Base-by-base conservation (phyloP, 2,329 filamentous ascomycete genomes). In the Trichoderma sp. region DNA sequence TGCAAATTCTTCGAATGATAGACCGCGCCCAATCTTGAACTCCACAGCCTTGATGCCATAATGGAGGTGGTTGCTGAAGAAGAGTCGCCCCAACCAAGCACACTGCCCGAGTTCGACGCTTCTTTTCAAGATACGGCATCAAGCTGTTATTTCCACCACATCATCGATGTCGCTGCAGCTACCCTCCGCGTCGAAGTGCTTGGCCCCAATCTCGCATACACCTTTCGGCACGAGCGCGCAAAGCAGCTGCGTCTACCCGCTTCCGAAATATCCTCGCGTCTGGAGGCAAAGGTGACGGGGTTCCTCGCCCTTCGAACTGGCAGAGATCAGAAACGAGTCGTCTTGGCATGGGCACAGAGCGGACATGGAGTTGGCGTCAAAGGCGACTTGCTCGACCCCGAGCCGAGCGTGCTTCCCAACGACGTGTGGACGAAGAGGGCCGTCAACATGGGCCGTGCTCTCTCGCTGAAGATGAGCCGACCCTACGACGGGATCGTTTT, bases 281-380 rank as follows among this genome's bases (percentile, higher is more conserved):
- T 79, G 0, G 70, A 72, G 1, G 68, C 69, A 19, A 80, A 79
- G 48, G 79, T 78, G 0, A 70, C 72, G 0, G 78, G 78, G 1
- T 80, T 79, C 59, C 68, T 79, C 25, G 68, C 74, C 22, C 71
- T 79, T 2, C 69, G 71, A 1, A 52, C 57, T 1, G 63, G 66
- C 2, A 29, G 53, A 2, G 64, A 39, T n/a, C 53, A 68, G 5
- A 58, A 71, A 5, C 73, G 76, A 8, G 67, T 73, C 9, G 71
- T 80, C 34, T 64, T 80, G 10, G 72, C 75, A 0, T 76, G 76
- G 54, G 76, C 78, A 2, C 74, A 79, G 67, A 77, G 75, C 56
- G 78, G 78, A 2, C 77, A 80, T 60, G 78, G 77, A 0, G 37
- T 68, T 2, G 74, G 77, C 3, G 35, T 35, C 0, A 56, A 19